Evolutionary conservation across 768 basidiomycete species (phyloP).

Genomic region (Hypsizygus marmoreus): DNA sequence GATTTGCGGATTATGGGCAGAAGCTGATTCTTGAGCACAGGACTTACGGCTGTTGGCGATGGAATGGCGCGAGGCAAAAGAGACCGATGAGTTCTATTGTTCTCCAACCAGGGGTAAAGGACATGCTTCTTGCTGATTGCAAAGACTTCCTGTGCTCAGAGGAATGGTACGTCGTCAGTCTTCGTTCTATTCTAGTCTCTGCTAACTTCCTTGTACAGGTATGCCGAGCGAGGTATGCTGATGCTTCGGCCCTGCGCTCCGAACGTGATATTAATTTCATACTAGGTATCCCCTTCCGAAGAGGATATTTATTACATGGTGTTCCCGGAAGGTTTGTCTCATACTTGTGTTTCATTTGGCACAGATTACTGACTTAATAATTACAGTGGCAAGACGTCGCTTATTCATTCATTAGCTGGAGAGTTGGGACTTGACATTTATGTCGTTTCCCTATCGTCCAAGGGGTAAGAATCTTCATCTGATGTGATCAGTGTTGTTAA

Average conservation of each 20-base stretch:
- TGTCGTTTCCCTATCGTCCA: conserved; percentile 84
- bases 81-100: conserved; percentile 93
- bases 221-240: conserved; percentile 80
- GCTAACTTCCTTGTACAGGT: conserved; percentile 50
- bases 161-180: conserved; percentile 64
- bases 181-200: conserved; percentile 14
- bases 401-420: conserved; percentile 83
- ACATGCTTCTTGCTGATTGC: conserved; percentile 88
- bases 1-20: neutral
- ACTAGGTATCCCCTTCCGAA: conserved; percentile 82
- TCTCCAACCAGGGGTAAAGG: conserved; percentile 85
- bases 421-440: conserved; percentile 90
- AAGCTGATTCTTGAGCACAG: conserved; percentile 30
- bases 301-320: conserved; percentile 83
- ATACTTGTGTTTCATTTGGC: conserved; percentile 5
- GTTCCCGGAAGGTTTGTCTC: conserved; percentile 75
- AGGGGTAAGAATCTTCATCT: conserved; percentile 57
- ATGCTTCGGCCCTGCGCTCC: conserved; percentile 13
- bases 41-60: conserved; percentile 78
- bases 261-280: conserved; percentile 13
- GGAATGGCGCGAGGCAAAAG: conserved; percentile 88
- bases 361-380: conserved; percentile 16
- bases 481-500: conserved; percentile 14
- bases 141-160: conserved; percentile 83
- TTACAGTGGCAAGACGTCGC: conserved; percentile 78